Conservation (phyloP, 179 eudicot species). For the Beta macrorhiza region DNA sequence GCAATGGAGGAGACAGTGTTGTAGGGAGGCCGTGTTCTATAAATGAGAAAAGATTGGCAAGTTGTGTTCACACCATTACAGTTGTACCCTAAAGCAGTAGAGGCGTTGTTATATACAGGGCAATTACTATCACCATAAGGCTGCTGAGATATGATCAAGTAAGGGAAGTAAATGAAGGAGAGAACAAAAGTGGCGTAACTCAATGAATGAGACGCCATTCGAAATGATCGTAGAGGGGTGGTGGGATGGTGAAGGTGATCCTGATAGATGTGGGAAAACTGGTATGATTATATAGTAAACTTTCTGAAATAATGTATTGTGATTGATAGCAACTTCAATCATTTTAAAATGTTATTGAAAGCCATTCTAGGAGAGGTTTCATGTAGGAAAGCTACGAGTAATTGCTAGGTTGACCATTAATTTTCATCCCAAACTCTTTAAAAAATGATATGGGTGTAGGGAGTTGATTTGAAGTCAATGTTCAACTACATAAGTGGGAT, state of each 20-base stretch:
- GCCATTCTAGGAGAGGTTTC: not conserved
- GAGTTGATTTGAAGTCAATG: conserved; percentile 4
- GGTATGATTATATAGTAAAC: not conserved
- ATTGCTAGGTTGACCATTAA: conserved; percentile 4
- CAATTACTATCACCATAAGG: conserved; percentile 41
- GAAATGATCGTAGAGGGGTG: not conserved
- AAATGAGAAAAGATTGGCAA: conserved; percentile 65
- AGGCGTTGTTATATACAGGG: conserved; percentile 24
- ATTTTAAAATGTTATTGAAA: not conserved
- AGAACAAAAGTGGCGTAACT: conserved; percentile 11
- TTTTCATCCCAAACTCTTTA: not conserved
- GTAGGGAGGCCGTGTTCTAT: conserved; percentile 49
- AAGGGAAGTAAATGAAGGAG: conserved; percentile 17
- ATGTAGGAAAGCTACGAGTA: conserved; percentile 11
- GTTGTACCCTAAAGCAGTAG: conserved; percentile 52
- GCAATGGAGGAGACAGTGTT: conserved; percentile 55
- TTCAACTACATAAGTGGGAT: conserved; percentile 11
- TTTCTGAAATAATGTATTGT: not conserved
- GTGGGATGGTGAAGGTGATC: not conserved
- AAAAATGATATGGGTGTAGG: not conserved
- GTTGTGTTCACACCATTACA: conserved; percentile 59
- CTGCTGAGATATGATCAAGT: conserved; percentile 48
- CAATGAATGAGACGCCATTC: conserved; percentile 28
- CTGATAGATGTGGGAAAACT: no score
- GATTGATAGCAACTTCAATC: not conserved